Percentiles rank a stretch among this genome's conserved stretches.
phyloP scores from a whole-genome alignment of 495 filamentous ascomycete genomes.

The Aspergillus heteromorphus region DNA sequence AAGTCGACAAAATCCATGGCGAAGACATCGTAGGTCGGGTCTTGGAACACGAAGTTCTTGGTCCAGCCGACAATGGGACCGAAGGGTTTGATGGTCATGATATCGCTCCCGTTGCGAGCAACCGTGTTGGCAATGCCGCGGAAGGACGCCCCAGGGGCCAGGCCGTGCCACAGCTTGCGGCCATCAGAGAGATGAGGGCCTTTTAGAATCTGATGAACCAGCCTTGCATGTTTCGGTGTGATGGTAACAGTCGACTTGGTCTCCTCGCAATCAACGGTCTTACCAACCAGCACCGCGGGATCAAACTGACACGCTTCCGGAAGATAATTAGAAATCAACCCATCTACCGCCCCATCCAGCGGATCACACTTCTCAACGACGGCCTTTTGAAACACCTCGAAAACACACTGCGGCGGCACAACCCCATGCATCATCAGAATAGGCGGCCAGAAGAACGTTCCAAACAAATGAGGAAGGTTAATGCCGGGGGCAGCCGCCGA shows the following conservation, averaged over 20 bases:
- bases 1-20: slow-evolving; percentile 21
- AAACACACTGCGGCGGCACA: slow-evolving; percentile 9
- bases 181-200: background rate
- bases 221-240: background rate
- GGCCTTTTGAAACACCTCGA: background rate
- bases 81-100: background rate
- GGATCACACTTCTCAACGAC: background rate
- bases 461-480: slow-evolving; percentile 34
- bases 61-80: slow-evolving; percentile 8
- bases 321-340: background rate
- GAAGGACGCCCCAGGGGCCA: background rate
- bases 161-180: slow-evolving; percentile 2
- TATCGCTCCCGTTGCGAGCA: background rate
- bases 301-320: background rate
- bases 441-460: slow-evolving; percentile 14
- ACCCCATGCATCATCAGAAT: slow-evolving; percentile 21
- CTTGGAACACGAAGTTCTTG: slow-evolving; percentile 35
- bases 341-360: background rate
- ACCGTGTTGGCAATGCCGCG: background rate
- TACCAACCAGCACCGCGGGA: background rate
- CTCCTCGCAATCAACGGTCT: background rate
- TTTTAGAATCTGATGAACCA: slow-evolving; percentile 1
- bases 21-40: slow-evolving; percentile 32
- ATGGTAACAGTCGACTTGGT: background rate
- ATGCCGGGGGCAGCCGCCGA: slow-evolving; percentile 46